Conservation (phyloP, 2,329 filamentous ascomycete species). For the Trichoderma lentiforme region DNA sequence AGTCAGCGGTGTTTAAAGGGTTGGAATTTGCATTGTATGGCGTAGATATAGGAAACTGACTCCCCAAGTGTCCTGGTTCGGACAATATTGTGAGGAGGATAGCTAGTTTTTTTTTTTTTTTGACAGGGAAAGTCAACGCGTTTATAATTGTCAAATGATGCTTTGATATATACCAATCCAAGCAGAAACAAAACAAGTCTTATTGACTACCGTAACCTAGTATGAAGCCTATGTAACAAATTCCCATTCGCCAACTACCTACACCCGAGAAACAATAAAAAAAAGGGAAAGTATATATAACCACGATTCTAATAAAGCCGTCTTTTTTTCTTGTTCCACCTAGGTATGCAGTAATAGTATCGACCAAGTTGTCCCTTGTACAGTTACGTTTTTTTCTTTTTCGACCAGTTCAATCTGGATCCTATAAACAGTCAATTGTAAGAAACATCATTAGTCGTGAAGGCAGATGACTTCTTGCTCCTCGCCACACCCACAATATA, state of each 20-base stretch:
- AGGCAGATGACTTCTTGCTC: neutral
- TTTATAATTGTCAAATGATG: slow-evolving; percentile 9
- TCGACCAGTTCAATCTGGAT: neutral
- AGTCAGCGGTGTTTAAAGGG: neutral
- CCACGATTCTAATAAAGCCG: neutral
- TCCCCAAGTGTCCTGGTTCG: neutral
- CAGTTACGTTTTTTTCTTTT: neutral
- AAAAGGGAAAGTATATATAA: neutral
- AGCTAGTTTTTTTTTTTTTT: slow-evolving; percentile 1
- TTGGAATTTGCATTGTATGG: slow-evolving; percentile 13
- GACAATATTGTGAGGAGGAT: neutral
- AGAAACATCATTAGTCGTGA: neutral
- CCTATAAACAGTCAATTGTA: slow-evolving; percentile 4
- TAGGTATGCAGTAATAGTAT: neutral
- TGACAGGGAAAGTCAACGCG: neutral
- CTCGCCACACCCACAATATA: neutral
- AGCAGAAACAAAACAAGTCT: neutral
- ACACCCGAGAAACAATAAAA: neutral
- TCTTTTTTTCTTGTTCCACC: neutral
- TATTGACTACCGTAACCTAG: neutral
- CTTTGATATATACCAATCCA: neutral
- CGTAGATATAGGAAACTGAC: neutral
- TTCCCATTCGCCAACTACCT: neutral
- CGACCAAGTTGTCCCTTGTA: neutral
- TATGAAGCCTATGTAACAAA: neutral